phyloP scores from a whole-genome alignment of 2,329 filamentous ascomycete species.

The Clathrospora elynae region DNA sequence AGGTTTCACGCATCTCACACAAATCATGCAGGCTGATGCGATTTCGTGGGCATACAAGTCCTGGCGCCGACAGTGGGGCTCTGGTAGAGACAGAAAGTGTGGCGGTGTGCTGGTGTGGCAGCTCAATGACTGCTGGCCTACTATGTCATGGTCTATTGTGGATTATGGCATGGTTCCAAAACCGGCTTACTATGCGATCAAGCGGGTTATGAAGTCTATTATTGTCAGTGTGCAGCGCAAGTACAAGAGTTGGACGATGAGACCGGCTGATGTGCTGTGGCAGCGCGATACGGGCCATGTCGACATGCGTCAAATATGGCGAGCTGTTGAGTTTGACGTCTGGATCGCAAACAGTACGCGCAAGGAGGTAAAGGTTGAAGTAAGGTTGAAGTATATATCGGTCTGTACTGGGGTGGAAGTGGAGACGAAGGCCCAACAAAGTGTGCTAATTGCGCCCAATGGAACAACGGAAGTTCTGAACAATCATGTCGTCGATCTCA shows the following conservation, averaged over 20 bases:
- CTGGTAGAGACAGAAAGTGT: slow-evolving; percentile 64
- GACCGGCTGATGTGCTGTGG: slow-evolving; percentile 46
- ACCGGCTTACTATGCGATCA: slow-evolving; percentile 75
- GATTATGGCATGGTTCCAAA: slow-evolving; percentile 81
- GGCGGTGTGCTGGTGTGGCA: slow-evolving; percentile 82
- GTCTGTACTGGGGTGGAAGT: slow-evolving; percentile 59
- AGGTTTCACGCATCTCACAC: slow-evolving; percentile 61
- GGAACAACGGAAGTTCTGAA: slow-evolving; percentile 59
- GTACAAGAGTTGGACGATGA: slow-evolving; percentile 55
- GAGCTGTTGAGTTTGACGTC: slow-evolving; percentile 54
- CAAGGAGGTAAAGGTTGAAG: slow-evolving; percentile 51
- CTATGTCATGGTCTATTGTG: slow-evolving; percentile 76
- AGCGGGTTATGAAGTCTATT: slow-evolving; percentile 56
- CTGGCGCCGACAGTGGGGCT: slow-evolving; percentile 79
- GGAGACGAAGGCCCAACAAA: slow-evolving; percentile 50
- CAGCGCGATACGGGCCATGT: slow-evolving; percentile 38
- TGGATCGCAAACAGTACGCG: slow-evolving; percentile 60
- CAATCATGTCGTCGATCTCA: slow-evolving; percentile 35
- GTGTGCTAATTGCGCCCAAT: slow-evolving; percentile 56
- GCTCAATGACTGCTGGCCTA: slow-evolving; percentile 85
- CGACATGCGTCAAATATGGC: slow-evolving; percentile 27
- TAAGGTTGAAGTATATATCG: slow-evolving; percentile 59
- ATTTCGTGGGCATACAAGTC: slow-evolving; percentile 64
- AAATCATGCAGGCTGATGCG: slow-evolving; percentile 65
- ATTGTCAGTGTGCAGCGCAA: slow-evolving; percentile 62